Evolutionary conservation across 2,329 filamentous ascomycete genomes (phyloP).

Genomic region (Paracamarosporium sp.): DNA sequence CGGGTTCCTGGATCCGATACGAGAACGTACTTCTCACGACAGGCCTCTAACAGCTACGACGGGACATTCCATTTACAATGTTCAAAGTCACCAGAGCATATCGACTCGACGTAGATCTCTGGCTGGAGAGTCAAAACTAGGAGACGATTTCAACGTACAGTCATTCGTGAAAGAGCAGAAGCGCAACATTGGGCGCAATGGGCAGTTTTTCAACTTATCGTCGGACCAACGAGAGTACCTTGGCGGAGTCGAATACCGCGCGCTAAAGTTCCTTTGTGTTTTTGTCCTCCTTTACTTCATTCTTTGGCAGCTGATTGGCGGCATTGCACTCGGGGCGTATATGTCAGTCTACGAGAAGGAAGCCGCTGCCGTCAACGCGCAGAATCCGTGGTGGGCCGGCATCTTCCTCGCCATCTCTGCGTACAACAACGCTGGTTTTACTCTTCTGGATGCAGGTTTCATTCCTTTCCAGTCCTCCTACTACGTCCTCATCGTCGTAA

Average conservation of each 20-base stretch:
- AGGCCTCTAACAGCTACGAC: constrained; percentile 23
- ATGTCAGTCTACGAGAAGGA: constrained; percentile 27
- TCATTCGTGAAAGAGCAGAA: constrained; percentile 30
- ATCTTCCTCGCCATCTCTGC: constrained; percentile 25
- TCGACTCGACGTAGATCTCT: constrained; percentile 23
- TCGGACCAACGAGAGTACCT: constrained; percentile 29
- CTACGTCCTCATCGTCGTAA: constrained; percentile 24
- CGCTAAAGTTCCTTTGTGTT: constrained; percentile 26
- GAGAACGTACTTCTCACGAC: constrained; percentile 18
- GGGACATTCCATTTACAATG: constrained; percentile 28
- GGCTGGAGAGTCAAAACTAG: constrained; percentile 20
- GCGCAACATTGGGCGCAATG: constrained; percentile 26
- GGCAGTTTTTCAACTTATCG: constrained; percentile 27
- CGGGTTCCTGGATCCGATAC: constrained; percentile 29
- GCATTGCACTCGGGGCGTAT: constrained; percentile 26
- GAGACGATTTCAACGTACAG: constrained; percentile 25
- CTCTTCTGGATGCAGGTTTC: constrained; percentile 26
- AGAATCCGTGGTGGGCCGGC: constrained; percentile 26
- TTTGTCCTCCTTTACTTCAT: constrained; percentile 26
- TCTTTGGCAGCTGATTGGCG: constrained; percentile 27
- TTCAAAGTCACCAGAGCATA: constrained; percentile 20
- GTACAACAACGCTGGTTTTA: constrained; percentile 28
- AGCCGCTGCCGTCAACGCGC: constrained; percentile 24
- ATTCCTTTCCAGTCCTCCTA: constrained; percentile 28
- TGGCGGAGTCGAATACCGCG: constrained; percentile 28